Evolutionary conservation across 2,329 filamentous ascomycete species (phyloP).

Genomic region (Aspergillus sp.): DNA sequence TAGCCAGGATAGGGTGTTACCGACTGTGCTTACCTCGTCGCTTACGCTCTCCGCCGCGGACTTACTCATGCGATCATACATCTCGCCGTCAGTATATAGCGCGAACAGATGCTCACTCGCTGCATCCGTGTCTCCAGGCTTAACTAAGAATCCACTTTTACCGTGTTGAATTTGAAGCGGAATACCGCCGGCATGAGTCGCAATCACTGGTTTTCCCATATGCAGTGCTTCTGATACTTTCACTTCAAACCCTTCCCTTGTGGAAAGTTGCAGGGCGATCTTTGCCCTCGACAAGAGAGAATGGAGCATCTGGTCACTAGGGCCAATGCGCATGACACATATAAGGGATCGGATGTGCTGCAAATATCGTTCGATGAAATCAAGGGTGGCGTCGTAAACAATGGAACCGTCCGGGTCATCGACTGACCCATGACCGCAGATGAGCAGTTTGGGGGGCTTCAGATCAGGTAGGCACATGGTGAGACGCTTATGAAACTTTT

Average conservation of each 20-base stretch:
- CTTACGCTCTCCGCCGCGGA: conserved; percentile 44
- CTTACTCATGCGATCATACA: conserved; percentile 62
- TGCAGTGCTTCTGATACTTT: neutral
- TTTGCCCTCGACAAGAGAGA: conserved; percentile 66
- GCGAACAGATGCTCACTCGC: conserved; percentile 63
- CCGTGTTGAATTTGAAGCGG: conserved; percentile 69
- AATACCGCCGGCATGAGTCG: conserved; percentile 71
- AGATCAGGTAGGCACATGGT: conserved; percentile 34
- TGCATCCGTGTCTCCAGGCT: conserved; percentile 61
- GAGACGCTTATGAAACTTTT: neutral
- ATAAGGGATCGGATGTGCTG: conserved; percentile 48
- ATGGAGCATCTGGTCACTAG: conserved; percentile 76
- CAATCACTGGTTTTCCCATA: neutral
- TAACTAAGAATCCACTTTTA: conserved; percentile 68
- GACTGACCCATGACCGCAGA: conserved; percentile 72
- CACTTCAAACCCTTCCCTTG: conserved; percentile 75
- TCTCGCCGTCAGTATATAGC: conserved; percentile 59
- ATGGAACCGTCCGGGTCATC: conserved; percentile 70
- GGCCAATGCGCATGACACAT: conserved; percentile 71
- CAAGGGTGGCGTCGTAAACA: conserved; percentile 67
- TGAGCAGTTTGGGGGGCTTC: conserved; percentile 64
- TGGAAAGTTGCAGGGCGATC: conserved; percentile 71
- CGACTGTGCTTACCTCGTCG: conserved; percentile 74
- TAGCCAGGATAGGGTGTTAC: conserved; percentile 70
- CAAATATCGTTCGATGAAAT: conserved; percentile 60